phyloP scores from a whole-genome alignment of 805 yeast genomes.

The Scheffersomyces stipitis region DNA sequence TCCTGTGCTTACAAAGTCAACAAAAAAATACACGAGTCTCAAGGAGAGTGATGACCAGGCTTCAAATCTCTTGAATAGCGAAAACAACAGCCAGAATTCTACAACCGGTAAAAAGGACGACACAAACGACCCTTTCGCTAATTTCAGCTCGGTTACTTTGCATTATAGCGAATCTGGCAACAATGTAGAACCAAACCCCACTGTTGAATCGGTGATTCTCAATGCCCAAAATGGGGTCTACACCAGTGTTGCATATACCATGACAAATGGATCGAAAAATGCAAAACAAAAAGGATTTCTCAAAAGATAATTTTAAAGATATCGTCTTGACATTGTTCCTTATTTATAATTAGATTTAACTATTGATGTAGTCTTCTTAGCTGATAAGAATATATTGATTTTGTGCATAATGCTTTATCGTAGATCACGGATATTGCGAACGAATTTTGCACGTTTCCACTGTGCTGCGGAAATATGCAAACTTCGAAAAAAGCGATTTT shows the following conservation, averaged over 20 bases:
- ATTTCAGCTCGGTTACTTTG: slow-evolving; percentile 82
- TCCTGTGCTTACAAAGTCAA: slow-evolving; percentile 60
- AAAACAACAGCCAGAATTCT: slow-evolving; percentile 20
- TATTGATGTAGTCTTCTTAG: too few species aligned
- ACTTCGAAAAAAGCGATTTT: too few species aligned
- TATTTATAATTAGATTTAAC: too few species aligned
- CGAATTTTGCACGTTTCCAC: too few species aligned
- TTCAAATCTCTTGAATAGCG: slow-evolving; percentile 39
- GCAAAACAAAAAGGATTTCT: slow-evolving; percentile 30
- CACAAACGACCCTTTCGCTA: slow-evolving; percentile 73
- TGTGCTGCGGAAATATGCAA: too few species aligned
- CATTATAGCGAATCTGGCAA: slow-evolving; percentile 62
- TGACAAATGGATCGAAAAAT: slow-evolving; percentile 28
- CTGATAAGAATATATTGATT: too few species aligned
- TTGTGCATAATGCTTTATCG: too few species aligned
- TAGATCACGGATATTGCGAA: too few species aligned
- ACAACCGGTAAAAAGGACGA: slow-evolving; percentile 27
- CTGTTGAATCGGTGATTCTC: slow-evolving; percentile 45
- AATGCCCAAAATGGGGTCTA: slow-evolving; percentile 40
- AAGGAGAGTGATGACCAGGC: background rate
- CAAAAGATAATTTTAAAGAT: slow-evolving; percentile 18
- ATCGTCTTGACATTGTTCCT: too few species aligned
- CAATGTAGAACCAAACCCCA: slow-evolving; percentile 14
- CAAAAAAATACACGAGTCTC: slow-evolving; percentile 5
- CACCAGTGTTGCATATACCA: slow-evolving; percentile 58